These are phyloP conservation scores for Striga hermonthica DNA, from an alignment of 305 asterid genomes.

Conservation along the genomic window DNA sequence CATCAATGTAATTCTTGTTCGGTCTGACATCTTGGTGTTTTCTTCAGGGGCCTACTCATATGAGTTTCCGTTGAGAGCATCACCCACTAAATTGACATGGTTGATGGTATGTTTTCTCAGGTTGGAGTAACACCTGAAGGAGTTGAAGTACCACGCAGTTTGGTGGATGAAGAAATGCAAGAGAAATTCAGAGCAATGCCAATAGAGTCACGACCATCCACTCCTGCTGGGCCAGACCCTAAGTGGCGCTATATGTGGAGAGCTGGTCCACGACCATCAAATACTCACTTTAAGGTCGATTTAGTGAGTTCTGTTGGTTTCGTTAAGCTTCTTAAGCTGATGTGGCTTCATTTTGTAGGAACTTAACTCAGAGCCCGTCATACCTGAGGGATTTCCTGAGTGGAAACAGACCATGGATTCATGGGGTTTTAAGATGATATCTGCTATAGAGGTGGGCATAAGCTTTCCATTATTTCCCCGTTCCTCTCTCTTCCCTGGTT, in stretches of 20 bases:
- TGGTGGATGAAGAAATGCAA: constrained; percentile 85
- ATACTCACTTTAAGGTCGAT: constrained; percentile 74
- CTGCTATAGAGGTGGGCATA: constrained; percentile 73
- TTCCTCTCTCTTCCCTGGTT: constrained; percentile 27
- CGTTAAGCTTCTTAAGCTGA: constrained; percentile 32
- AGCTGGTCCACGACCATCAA: constrained; percentile 79
- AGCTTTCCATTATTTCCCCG: constrained; percentile 10
- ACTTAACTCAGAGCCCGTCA: constrained; percentile 92
- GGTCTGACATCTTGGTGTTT: constrained; percentile 16
- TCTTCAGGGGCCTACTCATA: constrained; percentile 16
- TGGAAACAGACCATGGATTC: constrained; percentile 94
- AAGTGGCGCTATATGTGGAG: constrained; percentile 99
- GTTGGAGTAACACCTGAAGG: constrained; percentile 99
- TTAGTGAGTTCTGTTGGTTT: constrained; percentile 22
- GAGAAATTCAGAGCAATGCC: constrained; percentile 74
- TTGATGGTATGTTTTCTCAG: constrained; percentile 43
- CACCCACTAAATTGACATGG: constrained; percentile 5
- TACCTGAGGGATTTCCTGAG: constrained; percentile 87
- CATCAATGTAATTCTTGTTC: neutral
- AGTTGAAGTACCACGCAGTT: constrained; percentile 95
- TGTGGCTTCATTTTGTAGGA: constrained; percentile 48
- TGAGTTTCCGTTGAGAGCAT: constrained; percentile 19
- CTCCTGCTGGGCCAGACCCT: constrained; percentile 90
- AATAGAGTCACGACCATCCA: constrained; percentile 55
- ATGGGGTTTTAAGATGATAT: constrained; percentile 93